Evolutionary conservation across 2,329 filamentous ascomycete genomes (phyloP).

Genomic region (Exserohilum turcica): DNA sequence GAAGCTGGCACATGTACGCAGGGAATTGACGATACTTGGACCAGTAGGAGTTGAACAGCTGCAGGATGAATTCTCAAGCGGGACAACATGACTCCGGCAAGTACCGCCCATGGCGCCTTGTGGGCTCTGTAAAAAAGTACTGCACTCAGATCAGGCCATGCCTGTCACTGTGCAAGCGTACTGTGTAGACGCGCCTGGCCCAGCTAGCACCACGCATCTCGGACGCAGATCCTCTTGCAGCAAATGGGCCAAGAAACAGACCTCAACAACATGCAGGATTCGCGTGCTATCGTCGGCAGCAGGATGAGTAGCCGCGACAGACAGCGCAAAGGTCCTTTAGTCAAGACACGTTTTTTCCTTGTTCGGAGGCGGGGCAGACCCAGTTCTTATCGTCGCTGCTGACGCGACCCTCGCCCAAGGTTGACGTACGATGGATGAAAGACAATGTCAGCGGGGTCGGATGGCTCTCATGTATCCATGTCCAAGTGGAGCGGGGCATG

Average conservation of each 20-base stretch:
- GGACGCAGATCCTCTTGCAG: conserved; percentile 11
- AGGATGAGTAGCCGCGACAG: background rate
- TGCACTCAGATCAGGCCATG: conserved; percentile 9
- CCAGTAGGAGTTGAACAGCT: background rate
- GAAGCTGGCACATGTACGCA: background rate
- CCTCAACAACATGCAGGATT: conserved; percentile 12
- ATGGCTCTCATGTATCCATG: background rate
- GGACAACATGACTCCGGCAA: conserved; percentile 1
- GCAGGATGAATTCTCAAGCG: background rate
- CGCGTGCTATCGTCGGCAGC: background rate
- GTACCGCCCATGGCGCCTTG: conserved; percentile 6
- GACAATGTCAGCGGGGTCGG: background rate
- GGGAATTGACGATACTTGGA: background rate
- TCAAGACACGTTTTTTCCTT: conserved; percentile 1
- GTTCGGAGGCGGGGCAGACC: conserved; percentile 7
- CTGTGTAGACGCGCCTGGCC: conserved; percentile 7
- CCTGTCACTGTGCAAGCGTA: conserved; percentile 1
- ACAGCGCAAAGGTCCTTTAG: conserved; percentile 3
- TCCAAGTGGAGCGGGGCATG: conserved; percentile 4
- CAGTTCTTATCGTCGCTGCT: conserved; percentile 1
- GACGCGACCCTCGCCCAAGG: conserved; percentile 3
- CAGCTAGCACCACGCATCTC: conserved; percentile 8
- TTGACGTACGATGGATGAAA: conserved; percentile 2
- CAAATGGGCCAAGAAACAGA: conserved; percentile 5
- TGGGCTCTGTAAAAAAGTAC: conserved; percentile 2